A percentile compares a stretch with the other conserved stretches of the same genome.
These are phyloP conservation scores for Bipolaris bicolor DNA, from an alignment of 2,329 filamentous ascomycete genomes.

Conservation along the genomic window DNA sequence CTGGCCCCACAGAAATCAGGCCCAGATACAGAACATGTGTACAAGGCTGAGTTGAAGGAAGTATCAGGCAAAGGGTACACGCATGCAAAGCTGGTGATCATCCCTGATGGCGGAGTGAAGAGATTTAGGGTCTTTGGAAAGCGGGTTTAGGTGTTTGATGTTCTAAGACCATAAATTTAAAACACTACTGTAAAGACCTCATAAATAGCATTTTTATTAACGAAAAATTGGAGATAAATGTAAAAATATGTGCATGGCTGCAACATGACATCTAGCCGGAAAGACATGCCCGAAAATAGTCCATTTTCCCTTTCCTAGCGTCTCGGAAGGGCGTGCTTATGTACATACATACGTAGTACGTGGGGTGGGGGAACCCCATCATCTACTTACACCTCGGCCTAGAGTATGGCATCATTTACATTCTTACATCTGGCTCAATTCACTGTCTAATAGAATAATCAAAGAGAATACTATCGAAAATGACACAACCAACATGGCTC, in stretches of 20 bases:
- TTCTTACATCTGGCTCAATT: not conserved
- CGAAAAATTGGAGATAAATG: no score
- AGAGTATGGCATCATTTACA: not conserved
- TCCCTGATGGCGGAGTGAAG: constrained; percentile 93
- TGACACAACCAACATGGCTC: constrained; percentile 28
- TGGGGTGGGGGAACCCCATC: not conserved
- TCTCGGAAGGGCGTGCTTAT: constrained; percentile 5
- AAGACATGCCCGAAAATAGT: not conserved
- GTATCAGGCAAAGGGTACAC: constrained; percentile 69
- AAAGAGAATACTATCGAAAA: constrained; percentile 16
- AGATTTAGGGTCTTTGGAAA: constrained; percentile 78
- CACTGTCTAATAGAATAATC: not conserved
- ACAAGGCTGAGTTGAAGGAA: constrained; percentile 53
- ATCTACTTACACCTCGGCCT: not conserved
- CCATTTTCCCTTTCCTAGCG: not conserved
- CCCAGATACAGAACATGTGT: constrained; percentile 75
- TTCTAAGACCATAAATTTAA: not conserved
- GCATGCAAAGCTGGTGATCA: constrained; percentile 88
- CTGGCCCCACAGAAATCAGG: constrained; percentile 71
- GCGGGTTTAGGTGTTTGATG: constrained; percentile 20
- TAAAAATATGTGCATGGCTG: no score
- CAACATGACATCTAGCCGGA: not conserved
- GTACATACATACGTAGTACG: not conserved
- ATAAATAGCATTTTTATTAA: no score
- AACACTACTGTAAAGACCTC: not conserved